A percentile compares a stretch with the other conserved stretches of the same genome.
These are phyloP conservation scores for Scedosporium apiospermum DNA, from an alignment of 2,329 filamentous ascomycete genomes.

Conservation along the genomic window DNA sequence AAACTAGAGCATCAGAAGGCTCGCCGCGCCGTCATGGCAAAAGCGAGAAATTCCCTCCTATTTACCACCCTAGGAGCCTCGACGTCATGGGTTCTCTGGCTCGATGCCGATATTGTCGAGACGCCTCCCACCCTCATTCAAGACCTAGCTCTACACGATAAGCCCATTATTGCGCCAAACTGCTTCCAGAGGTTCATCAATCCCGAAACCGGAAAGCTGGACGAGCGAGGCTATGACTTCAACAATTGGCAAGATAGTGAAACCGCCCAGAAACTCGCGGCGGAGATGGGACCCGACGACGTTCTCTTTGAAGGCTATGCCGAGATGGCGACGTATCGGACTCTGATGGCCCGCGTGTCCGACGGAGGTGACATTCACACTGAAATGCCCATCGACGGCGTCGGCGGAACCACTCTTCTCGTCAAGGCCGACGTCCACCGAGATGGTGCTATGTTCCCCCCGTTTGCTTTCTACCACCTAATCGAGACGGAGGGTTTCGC, in stretches of 20 bases:
- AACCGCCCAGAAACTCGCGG: constrained; percentile 63
- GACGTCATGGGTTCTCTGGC: constrained; percentile 94
- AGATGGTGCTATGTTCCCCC: constrained; percentile 96
- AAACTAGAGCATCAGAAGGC: constrained; percentile 84
- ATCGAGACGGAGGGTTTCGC: constrained; percentile 98
- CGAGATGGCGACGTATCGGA: constrained; percentile 85
- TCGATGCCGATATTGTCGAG: constrained; percentile 88
- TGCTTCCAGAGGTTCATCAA: constrained; percentile 86
- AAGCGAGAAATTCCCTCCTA: constrained; percentile 84
- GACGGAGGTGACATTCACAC: constrained; percentile 46
- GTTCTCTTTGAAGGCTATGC: constrained; percentile 88
- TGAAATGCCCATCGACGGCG: constrained; percentile 76
- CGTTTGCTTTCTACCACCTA: constrained; percentile 91
- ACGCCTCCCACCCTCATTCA: constrained; percentile 79
- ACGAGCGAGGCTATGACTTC: constrained; percentile 84
- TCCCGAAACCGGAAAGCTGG: constrained; percentile 54
- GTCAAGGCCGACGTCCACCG: constrained; percentile 96
- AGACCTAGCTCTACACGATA: constrained; percentile 79
- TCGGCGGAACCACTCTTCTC: constrained; percentile 83
- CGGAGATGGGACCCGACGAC: constrained; percentile 80
- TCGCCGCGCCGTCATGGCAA: constrained; percentile 81
- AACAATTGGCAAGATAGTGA: constrained; percentile 95
- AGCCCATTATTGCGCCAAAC: constrained; percentile 88
- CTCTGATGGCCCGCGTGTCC: constrained; percentile 79
- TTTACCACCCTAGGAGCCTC: constrained; percentile 89